Evolutionary conservation across 352 stramenopile species (phyloP).

Genomic region (Aphanomyces stellatus): DNA sequence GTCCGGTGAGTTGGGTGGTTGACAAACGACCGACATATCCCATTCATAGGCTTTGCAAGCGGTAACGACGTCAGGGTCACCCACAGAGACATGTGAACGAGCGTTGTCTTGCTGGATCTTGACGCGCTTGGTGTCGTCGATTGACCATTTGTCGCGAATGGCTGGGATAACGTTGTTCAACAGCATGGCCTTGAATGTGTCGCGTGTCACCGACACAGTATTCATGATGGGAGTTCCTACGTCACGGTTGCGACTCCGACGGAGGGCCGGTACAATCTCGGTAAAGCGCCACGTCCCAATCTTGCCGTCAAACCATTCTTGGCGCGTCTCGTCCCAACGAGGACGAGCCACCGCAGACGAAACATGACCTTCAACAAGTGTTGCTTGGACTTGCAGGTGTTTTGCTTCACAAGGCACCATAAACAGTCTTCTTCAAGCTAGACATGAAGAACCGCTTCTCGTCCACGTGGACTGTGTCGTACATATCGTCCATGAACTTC

Average conservation of each 20-base stretch:
- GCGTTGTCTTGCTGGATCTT: constrained; percentile 2
- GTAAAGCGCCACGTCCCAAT: constrained; percentile 19
- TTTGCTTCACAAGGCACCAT: not conserved
- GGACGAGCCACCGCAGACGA: not conserved
- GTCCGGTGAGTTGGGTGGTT: constrained; percentile 27
- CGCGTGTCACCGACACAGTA: constrained; percentile 9
- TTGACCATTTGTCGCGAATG: constrained; percentile 16
- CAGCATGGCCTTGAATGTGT: constrained; percentile 14
- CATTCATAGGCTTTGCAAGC: not conserved
- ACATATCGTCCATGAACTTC: not conserved
- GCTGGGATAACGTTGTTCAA: constrained; percentile 19
- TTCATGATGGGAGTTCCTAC: constrained; percentile 23
- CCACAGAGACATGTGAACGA: not conserved
- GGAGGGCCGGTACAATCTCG: constrained; percentile 7
- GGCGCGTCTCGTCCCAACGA: not conserved
- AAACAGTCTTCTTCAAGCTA: not conserved
- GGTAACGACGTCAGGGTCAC: not conserved
- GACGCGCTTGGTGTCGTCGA: not conserved
- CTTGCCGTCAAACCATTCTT: not conserved
- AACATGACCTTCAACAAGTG: not conserved
- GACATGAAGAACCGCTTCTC: not conserved
- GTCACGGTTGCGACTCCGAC: constrained; percentile 18
- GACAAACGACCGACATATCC: not conserved
- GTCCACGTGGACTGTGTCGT: not conserved
- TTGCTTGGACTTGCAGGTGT: not conserved